Percentiles rank a stretch among this genome's conserved stretches.
phyloP scores from a whole-genome alignment of 768 basidiomycete genomes.

The Daedaleopsis nitida region DNA sequence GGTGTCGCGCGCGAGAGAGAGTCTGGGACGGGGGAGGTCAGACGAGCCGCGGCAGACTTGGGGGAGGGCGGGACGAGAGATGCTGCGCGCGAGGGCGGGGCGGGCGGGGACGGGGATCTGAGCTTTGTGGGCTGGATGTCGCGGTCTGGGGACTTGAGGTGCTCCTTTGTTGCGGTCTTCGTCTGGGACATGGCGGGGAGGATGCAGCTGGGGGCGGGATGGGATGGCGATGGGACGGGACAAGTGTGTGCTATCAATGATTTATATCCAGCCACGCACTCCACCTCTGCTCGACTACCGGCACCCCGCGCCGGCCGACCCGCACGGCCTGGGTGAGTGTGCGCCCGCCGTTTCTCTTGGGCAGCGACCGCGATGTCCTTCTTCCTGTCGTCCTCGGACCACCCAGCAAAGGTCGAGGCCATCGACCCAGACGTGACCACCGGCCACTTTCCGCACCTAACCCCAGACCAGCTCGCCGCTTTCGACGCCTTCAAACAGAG shows the following conservation, averaged over 20 bases:
- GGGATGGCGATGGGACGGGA: background rate
- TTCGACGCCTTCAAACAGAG: constrained; percentile 56
- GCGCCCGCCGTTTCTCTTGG: background rate
- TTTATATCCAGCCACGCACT: too few relatives aligned
- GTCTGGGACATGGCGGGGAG: background rate
- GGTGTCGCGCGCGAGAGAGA: constrained; percentile 2
- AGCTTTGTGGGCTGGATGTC: constrained; percentile 16
- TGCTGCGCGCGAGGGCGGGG: constrained; percentile 6
- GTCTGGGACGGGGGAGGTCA: constrained; percentile 12
- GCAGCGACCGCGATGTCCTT: constrained; percentile 6
- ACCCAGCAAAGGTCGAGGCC: constrained; percentile 10
- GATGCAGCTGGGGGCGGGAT: constrained; percentile 1
- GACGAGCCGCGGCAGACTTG: constrained; percentile 12
- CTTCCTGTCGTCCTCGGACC: constrained; percentile 3
- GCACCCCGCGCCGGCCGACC: too few relatives aligned
- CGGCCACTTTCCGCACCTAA: constrained; percentile 59
- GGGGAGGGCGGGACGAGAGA: constrained; percentile 17
- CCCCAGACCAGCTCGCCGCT: constrained; percentile 47
- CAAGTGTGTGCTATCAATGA: background rate
- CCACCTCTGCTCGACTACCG: background rate
- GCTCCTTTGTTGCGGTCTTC: constrained; percentile 9
- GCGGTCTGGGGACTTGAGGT: constrained; percentile 17
- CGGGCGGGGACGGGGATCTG: constrained; percentile 12
- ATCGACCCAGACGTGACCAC: constrained; percentile 34
- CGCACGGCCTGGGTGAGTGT: background rate